Evolutionary conservation across 2,329 filamentous ascomycete species (phyloP), one percentile per base, ranked within the genome.

Genomic region (Claviceps sp.): DNA sequence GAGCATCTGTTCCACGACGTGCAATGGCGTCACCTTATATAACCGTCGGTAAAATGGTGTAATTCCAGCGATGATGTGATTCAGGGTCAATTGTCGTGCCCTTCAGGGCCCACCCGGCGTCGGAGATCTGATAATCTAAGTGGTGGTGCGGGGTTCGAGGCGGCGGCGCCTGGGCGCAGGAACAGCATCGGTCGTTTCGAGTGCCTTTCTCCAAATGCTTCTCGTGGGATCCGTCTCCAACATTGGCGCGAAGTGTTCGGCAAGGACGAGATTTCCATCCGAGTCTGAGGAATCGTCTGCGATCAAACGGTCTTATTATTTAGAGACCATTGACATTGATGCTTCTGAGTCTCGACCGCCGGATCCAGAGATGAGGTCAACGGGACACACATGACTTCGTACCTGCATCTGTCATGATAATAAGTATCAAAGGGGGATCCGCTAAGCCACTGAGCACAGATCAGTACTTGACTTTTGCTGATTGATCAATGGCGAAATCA

Each of bases 401-500:
- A 43, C 45, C 44, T 16, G 37, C 23, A 38, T 42, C 42, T 49
- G 22, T 40, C 47, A 38, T 22, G 13, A 36, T 26, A 29, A 2
- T 29, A 9, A 3, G 9, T 34, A 23, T n/a, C 46, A 13, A 51
- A n/a, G 22, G 40, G n/a, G 50, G 52, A 49, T 53, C 45, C 49
- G 38, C 47, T 14, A 52, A 44, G 36, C 48, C 50, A 50, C 50
- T 40, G 36, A 45, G 50, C 52, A 49, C 45, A 22, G 43, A 26
- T 50, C 44, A 29, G 34, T 29, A 20, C 47, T 54, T 44, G 45
- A 42, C 46, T 43, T 49, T 55, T 42, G 45, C 49, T 53, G 45
- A 53, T 47, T 20, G 52, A 50, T 43, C 40, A 45, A 58, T 57
- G 47, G 56, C 56, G 56, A 56, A 58, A 57, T 58, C 29, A 45